Base-by-base conservation (phyloP, 306 rosid genomes). In the Quillaja saponaria region DNA sequence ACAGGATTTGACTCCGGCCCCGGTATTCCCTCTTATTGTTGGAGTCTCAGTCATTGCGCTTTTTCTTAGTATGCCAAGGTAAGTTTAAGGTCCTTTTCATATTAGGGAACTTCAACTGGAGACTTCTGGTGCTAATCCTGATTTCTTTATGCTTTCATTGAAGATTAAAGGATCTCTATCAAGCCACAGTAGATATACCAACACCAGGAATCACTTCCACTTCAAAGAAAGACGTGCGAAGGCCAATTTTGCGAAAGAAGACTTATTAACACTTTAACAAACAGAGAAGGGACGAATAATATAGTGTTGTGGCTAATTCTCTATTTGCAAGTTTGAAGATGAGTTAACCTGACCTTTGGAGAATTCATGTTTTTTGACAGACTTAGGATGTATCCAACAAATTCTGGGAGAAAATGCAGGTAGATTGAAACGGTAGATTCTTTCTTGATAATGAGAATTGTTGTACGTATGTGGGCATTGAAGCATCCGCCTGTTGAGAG, bases 1-100 rank as follows among this genome's bases (percentile, higher is more conserved):
- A 51, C 84, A 94, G 99, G 99, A 94, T 62, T 71, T 87, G 78
- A 87, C 99, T 61, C 79, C 97, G 0, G 97, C 99, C 35, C 99
- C 97, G 0, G 95, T 94, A 14, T 87, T 86, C 63, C 95, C 97
- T 50, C 97, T 94, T 39, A 73, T 94, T 48, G 80, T 71, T 1
- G 99, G 87, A 55, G 81, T 94, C 39, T 71, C 81, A 1, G 89
- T 78, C 73, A 81, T 94, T 76, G 70, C 84, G 6, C 69, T 94
- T 56, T 85, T 94, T 64, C 10, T 87, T 67, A 81, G 83, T 46
- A 78, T 94, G 51, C 99, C 99, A 10, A 83, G 91, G 99, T 94
- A 81, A 73, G 68, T 56, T 40, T 10, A 39, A 48, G 37, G 15
- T 67, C 57, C 57, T 58, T 62, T 75, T 42, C 58, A 55, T 71